These are phyloP conservation scores for Taphrina pruni DNA, from an alignment of 1,139 yeast genomes.

Conservation along the genomic window DNA sequence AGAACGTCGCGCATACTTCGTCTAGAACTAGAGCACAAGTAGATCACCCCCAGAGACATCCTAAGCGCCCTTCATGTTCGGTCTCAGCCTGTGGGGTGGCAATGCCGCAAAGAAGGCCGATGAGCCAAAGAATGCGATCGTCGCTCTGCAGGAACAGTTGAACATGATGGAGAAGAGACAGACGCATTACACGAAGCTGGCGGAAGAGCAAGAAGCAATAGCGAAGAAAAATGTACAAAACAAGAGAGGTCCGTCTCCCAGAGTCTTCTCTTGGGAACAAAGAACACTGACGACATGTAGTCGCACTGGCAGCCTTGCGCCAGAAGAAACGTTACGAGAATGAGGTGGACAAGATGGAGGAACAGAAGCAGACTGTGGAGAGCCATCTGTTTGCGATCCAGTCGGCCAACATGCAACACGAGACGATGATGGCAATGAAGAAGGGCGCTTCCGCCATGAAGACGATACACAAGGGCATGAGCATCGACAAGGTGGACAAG, in stretches of 20 bases:
- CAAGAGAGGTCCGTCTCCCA: conserved; percentile 58
- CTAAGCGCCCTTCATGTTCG: not conserved
- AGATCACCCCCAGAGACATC: not conserved
- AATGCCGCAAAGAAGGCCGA: conserved; percentile 73
- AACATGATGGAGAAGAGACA: conserved; percentile 85
- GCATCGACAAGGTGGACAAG: conserved; percentile 93
- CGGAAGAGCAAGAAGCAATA: conserved; percentile 75
- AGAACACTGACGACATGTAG: conserved; percentile 44
- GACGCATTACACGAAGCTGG: conserved; percentile 78
- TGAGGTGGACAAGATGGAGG: conserved; percentile 78
- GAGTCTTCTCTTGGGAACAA: not conserved
- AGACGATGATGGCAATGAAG: conserved; percentile 98
- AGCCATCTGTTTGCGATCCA: conserved; percentile 89
- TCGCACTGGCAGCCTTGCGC: conserved; percentile 86
- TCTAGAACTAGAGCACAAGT: too few species aligned
- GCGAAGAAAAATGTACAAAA: conserved; percentile 77
- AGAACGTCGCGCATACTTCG: not conserved
- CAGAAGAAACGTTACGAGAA: conserved; percentile 82
- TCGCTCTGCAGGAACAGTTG: conserved; percentile 86
- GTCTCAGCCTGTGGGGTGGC: conserved; percentile 64
- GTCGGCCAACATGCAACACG: conserved; percentile 92
- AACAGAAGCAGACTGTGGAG: conserved; percentile 87
- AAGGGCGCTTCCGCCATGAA: conserved; percentile 98
- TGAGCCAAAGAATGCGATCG: conserved; percentile 89
- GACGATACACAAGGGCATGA: conserved; percentile 91